phyloP scores from a whole-genome alignment of 495 filamentous ascomycete species.

The Amphirosellinia nigrospora region DNA sequence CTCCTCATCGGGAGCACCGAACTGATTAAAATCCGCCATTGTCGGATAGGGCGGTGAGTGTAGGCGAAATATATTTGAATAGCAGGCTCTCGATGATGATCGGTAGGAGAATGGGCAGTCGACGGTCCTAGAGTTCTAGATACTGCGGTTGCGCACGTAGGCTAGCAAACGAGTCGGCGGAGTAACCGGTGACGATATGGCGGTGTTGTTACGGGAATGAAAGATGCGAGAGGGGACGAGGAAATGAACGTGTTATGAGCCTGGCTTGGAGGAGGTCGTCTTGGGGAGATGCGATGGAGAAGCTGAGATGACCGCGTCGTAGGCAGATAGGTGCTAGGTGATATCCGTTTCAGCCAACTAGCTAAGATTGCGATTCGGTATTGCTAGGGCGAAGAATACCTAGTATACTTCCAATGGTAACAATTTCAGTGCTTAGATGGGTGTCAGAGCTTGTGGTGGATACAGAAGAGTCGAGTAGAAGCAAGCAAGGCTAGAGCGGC shows the following conservation, averaged over 20 bases:
- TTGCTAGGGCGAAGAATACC: background rate
- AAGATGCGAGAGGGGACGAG: background rate
- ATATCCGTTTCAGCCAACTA: background rate
- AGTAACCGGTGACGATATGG: background rate
- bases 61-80: background rate
- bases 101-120: background rate
- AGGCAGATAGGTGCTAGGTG: background rate
- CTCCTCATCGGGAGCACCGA: conserved; percentile 81
- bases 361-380: background rate
- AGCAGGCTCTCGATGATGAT: background rate
- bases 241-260: background rate
- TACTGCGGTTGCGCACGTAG: background rate
- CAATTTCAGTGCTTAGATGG: background rate
- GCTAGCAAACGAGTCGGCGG: background rate
- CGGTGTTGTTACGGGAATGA: background rate
- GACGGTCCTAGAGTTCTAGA: background rate
- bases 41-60: background rate
- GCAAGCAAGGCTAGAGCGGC: conserved; percentile 6
- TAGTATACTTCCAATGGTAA: background rate
- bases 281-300: background rate
- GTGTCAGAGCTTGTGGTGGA: background rate
- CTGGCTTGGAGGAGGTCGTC: background rate
- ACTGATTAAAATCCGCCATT: conserved; percentile 61
- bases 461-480: conserved; percentile 3
- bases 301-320: background rate